phyloP scores from a whole-genome alignment of 306 rosid genomes.

The Erythrophleum fordii region DNA sequence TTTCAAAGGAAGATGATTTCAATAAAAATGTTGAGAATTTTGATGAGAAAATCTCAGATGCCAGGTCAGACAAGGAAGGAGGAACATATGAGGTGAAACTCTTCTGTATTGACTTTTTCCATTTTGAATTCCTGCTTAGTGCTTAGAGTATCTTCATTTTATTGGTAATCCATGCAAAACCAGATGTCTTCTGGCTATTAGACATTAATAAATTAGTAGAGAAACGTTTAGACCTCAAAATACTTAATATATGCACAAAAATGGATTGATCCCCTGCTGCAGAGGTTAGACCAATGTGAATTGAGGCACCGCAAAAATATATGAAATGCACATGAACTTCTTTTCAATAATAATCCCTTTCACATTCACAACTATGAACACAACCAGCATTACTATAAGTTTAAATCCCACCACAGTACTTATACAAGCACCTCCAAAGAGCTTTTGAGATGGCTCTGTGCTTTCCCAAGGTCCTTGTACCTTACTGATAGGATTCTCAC shows the following conservation, averaged over 20 bases:
- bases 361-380: background rate
- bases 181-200: background rate
- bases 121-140: background rate
- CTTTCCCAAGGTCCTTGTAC: background rate
- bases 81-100: conserved; percentile 39
- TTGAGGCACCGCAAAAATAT: background rate
- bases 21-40: conserved; percentile 16
- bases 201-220: background rate
- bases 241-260: background rate
- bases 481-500: background rate
- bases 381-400: background rate
- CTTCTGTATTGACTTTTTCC: background rate
- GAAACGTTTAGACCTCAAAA: background rate
- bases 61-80: background rate
- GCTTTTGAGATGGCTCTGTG: background rate
- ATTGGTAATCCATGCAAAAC: background rate
- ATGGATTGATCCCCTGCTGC: too few relatives aligned
- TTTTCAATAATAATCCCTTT: background rate
- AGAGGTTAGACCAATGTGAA: background rate
- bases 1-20: conserved; percentile 25
- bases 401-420: background rate
- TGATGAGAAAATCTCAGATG: conserved; percentile 19
- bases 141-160: background rate
- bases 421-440: background rate
- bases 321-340: background rate